Evolutionary conservation across 2,329 filamentous ascomycete genomes (phyloP).

Genomic region (Colletotrichum chlorophyti): DNA sequence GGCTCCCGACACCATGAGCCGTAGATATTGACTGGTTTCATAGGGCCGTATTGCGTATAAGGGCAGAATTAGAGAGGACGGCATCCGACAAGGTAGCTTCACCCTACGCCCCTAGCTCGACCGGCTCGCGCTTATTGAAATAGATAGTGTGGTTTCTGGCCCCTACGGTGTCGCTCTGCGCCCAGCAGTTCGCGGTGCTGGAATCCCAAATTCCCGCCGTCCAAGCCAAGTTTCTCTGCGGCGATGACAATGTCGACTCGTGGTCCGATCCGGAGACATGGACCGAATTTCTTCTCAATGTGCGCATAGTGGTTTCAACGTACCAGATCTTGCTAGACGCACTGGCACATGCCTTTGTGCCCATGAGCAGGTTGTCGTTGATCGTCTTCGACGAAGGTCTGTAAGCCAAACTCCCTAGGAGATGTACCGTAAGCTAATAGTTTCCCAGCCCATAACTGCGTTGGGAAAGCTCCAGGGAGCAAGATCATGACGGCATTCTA

Average conservation of each 20-base stretch:
- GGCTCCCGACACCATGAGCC: neutral
- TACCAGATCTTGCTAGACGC: slow-evolving; percentile 78
- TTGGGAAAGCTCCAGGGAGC: slow-evolving; percentile 67
- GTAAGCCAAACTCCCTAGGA: slow-evolving; percentile 19
- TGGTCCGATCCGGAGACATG: slow-evolving; percentile 75
- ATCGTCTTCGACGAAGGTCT: slow-evolving; percentile 85
- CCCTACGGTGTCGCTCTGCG: slow-evolving; percentile 71
- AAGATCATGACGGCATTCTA: slow-evolving; percentile 79
- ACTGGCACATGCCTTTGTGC: slow-evolving; percentile 76
- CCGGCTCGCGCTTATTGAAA: neutral
- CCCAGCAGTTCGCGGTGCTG: slow-evolving; percentile 70
- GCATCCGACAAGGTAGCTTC: slow-evolving; percentile 58
- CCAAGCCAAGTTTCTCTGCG: slow-evolving; percentile 68
- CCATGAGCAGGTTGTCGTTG: slow-evolving; percentile 67
- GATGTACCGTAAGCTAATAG: slow-evolving; percentile 25
- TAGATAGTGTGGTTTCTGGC: slow-evolving; percentile 77
- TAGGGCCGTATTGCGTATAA: slow-evolving; percentile 73
- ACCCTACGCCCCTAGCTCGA: neutral
- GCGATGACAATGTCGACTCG: slow-evolving; percentile 72
- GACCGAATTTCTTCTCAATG: slow-evolving; percentile 68
- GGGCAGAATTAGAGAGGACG: slow-evolving; percentile 65
- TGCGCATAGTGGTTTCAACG: slow-evolving; percentile 79
- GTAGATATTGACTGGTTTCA: slow-evolving; percentile 29
- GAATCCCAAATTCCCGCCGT: slow-evolving; percentile 64
- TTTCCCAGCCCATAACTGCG: slow-evolving; percentile 74